Percentiles rank a stretch among this genome's conserved stretches.
Conservation (phyloP, 495 filamentous ascomycete genomes). For the Penicillium maclennaniae region DNA sequence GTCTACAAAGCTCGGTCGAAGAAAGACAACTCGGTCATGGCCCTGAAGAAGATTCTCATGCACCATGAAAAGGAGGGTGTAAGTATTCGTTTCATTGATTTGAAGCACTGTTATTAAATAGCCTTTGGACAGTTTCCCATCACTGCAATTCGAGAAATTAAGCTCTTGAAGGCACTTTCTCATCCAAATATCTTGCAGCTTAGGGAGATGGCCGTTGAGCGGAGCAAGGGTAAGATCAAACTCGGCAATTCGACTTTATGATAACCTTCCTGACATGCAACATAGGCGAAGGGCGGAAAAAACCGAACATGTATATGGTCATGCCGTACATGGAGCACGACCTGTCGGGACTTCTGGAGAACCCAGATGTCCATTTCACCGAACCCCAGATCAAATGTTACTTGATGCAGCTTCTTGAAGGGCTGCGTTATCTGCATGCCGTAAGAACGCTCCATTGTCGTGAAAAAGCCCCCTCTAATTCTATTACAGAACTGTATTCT, state of each 20-base stretch:
- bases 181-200: constrained; percentile 85
- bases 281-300: constrained; percentile 69
- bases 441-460: constrained; percentile 28
- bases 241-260: neutral
- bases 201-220: constrained; percentile 94
- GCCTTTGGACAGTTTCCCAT: constrained; percentile 69
- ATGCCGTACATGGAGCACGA: constrained; percentile 99
- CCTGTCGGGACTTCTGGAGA: constrained; percentile 90
- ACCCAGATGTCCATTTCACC: constrained; percentile 80
- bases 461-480: neutral
- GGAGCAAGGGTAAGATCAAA: constrained; percentile 54
- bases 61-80: constrained; percentile 95
- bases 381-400: constrained; percentile 97
- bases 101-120: neutral
- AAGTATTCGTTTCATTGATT: constrained; percentile 22
- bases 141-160: constrained; percentile 96
- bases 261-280: constrained; percentile 6
- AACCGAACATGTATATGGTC: constrained; percentile 95
- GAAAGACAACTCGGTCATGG: constrained; percentile 67
- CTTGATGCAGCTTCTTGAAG: constrained; percentile 88
- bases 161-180: constrained; percentile 87
- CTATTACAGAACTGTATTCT: constrained; percentile 65
- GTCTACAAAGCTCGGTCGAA: constrained; percentile 85
- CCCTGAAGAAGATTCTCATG: constrained; percentile 96
- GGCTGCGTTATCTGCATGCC: constrained; percentile 83